These are phyloP conservation scores for Martensiomyces pterosporus DNA, from an alignment of 192 early-diverging fungal species.

Conservation along the genomic window DNA sequence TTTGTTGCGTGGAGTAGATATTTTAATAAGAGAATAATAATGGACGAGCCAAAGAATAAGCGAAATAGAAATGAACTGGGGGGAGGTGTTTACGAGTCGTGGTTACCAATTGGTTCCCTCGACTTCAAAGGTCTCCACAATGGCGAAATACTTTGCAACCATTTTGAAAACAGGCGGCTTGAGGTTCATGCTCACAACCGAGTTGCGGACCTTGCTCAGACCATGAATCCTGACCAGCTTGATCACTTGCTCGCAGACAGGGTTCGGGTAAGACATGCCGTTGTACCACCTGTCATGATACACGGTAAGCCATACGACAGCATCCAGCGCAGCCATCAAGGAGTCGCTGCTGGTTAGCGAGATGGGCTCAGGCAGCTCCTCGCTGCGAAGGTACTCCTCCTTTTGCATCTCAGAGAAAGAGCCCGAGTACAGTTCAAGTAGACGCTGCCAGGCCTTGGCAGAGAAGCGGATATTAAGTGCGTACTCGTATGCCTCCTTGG, in stretches of 20 bases:
- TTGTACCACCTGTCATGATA: slow-evolving; percentile 90
- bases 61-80: neutral
- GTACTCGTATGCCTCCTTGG: slow-evolving; percentile 85
- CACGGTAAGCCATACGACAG: slow-evolving; percentile 77
- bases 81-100: too few relatives aligned
- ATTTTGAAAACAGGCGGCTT: slow-evolving; percentile 71
- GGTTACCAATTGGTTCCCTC: slow-evolving; percentile 62
- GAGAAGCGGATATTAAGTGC: slow-evolving; percentile 90
- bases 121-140: slow-evolving; percentile 69
- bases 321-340: slow-evolving; percentile 72
- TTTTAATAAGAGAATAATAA: too few relatives aligned
- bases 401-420: slow-evolving; percentile 55
- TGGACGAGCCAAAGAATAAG: too few relatives aligned
- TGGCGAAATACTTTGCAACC: slow-evolving; percentile 66
- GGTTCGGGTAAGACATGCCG: slow-evolving; percentile 87
- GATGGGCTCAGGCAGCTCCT: slow-evolving; percentile 10
- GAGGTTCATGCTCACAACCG: slow-evolving; percentile 83
- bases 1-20: too few relatives aligned
- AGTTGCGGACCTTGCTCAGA: slow-evolving; percentile 88
- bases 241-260: slow-evolving; percentile 78
- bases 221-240: slow-evolving; percentile 84
- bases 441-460: slow-evolving; percentile 79
- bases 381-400: slow-evolving; percentile 52
- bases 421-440: slow-evolving; percentile 68
- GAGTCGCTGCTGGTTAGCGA: slow-evolving; percentile 52